These are phyloP conservation scores for Lycium barbarum DNA, from an alignment of 257 asterid genomes.

Conservation along the genomic window DNA sequence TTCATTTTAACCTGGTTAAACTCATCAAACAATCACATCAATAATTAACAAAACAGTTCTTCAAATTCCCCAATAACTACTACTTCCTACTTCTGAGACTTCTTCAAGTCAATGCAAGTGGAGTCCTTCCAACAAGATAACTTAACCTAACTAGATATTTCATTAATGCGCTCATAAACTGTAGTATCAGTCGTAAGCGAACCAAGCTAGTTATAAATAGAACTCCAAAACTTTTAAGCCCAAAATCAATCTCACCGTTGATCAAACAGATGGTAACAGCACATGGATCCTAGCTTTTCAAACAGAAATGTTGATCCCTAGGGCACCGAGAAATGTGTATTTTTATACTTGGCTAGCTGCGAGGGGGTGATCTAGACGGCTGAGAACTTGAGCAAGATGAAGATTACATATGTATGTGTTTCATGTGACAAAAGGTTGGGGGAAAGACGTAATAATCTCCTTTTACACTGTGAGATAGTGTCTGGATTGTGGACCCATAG, in stretches of 20 bases:
- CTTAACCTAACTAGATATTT: neutral
- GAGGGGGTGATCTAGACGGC: too few species aligned
- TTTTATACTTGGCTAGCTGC: too few species aligned
- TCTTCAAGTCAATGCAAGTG: neutral
- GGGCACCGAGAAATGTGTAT: too few species aligned
- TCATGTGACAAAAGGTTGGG: too few species aligned
- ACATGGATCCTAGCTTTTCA: conserved; percentile 8
- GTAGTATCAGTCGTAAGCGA: neutral
- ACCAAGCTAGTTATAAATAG: conserved; percentile 6
- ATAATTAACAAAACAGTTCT: neutral
- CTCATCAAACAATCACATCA: neutral
- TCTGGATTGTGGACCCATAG: neutral
- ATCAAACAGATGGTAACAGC: neutral
- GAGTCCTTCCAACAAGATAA: neutral
- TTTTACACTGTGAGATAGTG: neutral
- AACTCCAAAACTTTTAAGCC: neutral
- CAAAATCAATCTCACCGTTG: neutral
- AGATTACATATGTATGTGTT: too few species aligned
- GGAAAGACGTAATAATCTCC: too few species aligned
- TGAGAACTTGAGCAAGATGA: too few species aligned
- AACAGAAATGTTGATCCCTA: neutral
- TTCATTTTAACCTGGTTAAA: conserved; percentile 3
- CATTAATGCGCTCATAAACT: neutral
- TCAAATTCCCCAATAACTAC: conserved; percentile 1
- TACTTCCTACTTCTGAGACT: conserved; percentile 1